Base-by-base conservation (phyloP, 495 filamentous ascomycete genomes). In the Xylaria telfairii region DNA sequence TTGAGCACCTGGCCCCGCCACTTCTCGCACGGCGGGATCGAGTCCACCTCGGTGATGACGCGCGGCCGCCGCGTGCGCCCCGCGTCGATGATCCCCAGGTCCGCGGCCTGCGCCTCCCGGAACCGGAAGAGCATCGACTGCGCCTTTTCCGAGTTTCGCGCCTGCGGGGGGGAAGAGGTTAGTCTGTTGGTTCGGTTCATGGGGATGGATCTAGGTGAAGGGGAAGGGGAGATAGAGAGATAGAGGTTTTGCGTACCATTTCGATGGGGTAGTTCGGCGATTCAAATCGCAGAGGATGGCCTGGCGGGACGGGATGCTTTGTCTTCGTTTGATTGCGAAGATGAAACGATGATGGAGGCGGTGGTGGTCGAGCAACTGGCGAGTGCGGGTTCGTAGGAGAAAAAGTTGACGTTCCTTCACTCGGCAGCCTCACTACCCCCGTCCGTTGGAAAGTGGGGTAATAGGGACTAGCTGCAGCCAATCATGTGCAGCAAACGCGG, bases 111-210 rank as follows among this genome's bases (percentile, higher is more conserved):
- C 76, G 94, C 91, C 77, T 97, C 96, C 80, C 96, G 93, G 87
- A 99, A 99, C 86, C 96, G 96, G 85, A 97, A 99, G 81, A 99
- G 96, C 96, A 99, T 99, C 28, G 95, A 98, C 82, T 99, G 96
- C 70, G 96, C 96, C 84, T 98, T 98, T 88, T 98, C 95, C 37
- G 92, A 93, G 81, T 99, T 99, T 47, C 87, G 87, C 73, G 87
- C 86, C 86, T 87, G 65, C 46, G 46, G 10, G 15, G 66, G n/a
- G 44, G 73, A 73, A 63, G 71, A 65, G 3, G 28, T 61, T 24
- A 28, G 44, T 26, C 28, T 42, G 17, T 13, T 34, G 24, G 5
- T 41, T 30, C 34, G 21, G 62, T 8, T 41, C 65, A 3, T 46
- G 28, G 34, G 21, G 37, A 39, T 42, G 19, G 30, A 24, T 24